phyloP scores from a whole-genome alignment of 306 rosid species.

The Trifolium subterraneum region DNA sequence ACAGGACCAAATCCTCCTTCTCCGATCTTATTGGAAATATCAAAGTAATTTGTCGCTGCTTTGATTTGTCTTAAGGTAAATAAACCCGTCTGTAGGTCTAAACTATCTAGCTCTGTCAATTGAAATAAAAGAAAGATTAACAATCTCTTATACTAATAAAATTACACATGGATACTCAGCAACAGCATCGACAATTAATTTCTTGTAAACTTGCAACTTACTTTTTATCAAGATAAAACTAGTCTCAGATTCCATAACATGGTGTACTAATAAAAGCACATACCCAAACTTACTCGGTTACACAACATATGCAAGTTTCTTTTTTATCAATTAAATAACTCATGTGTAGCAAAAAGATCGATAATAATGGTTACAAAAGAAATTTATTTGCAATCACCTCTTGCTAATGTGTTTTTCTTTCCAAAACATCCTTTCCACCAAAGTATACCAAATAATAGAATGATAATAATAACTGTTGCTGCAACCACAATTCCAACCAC shows the following conservation, averaged over 20 bases:
- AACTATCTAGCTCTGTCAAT: constrained; percentile 50
- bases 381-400: constrained; percentile 39
- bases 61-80: constrained; percentile 61
- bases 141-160: not conserved
- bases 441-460: constrained; percentile 37
- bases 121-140: constrained; percentile 24
- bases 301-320: not conserved
- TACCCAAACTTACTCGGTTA: not conserved
- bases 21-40: constrained; percentile 61
- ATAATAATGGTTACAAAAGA: not conserved
- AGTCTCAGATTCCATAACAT: not conserved
- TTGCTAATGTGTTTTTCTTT: constrained; percentile 23
- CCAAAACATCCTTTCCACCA: constrained; percentile 47
- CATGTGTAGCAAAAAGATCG: not conserved
- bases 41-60: constrained; percentile 66
- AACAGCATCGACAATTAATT: not conserved
- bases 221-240: constrained; percentile 6
- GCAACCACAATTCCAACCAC: constrained; percentile 55
- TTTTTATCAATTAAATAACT: not conserved
- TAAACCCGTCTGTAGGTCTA: constrained; percentile 46
- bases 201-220: not conserved
- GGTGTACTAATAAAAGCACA: not conserved
- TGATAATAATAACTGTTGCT: constrained; percentile 27
- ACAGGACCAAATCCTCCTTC: constrained; percentile 83
- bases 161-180: not conserved